phyloP scores from a whole-genome alignment of 176 grass and related monocot genomes.

The sorghum (Sorghum bicolor) region Sorghum_bicolor_NCBIv3 NC_012873.2:13849501-13850000 shows the following conservation, averaged over 20 bases:
- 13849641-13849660: neutral
- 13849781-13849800: constrained; percentile 53
- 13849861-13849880: constrained; percentile 26
- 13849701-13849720: neutral
- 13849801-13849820: constrained; percentile 50
- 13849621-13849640: too few relatives aligned
- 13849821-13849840: constrained; percentile 52
- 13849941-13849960: neutral
- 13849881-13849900: neutral
- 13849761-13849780: constrained; percentile 55
- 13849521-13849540: too few relatives aligned
- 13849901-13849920: neutral
- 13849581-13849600: too few relatives aligned
- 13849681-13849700: neutral
- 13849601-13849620: too few relatives aligned
- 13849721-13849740: constrained; percentile 51
- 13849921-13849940: neutral
- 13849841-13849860: constrained; percentile 40
- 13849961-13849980: neutral
- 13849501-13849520: too few relatives aligned
- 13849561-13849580: too few relatives aligned
- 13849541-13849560: too few relatives aligned
- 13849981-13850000: neutral
- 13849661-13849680: neutral
- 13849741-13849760: constrained; percentile 44